phyloP scores from a whole-genome alignment of 768 basidiomycete genomes.

The Macrocybe gigantea region DNA sequence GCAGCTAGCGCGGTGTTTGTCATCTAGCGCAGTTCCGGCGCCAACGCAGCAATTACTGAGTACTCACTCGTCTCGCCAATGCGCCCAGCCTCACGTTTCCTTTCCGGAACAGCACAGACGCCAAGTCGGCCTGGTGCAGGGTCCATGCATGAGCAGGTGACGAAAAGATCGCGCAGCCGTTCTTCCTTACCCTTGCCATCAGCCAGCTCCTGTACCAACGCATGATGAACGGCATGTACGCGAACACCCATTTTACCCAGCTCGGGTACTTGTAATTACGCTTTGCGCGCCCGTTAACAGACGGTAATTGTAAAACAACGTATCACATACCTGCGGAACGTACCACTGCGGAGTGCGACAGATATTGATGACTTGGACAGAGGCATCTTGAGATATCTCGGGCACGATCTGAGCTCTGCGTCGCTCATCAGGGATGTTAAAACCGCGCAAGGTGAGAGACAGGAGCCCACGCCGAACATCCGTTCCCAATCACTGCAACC shows the following conservation, averaged over 20 bases:
- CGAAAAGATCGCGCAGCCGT: neutral
- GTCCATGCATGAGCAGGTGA: neutral
- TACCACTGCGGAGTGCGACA: constrained; percentile 58
- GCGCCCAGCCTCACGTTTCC: constrained; percentile 25
- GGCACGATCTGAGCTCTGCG: constrained; percentile 58
- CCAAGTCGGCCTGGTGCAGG: constrained; percentile 28
- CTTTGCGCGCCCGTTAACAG: constrained; percentile 15
- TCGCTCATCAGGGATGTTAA: neutral
- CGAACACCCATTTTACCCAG: constrained; percentile 48
- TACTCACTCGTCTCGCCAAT: constrained; percentile 25
- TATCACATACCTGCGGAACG: constrained; percentile 37
- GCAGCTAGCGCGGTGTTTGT: constrained; percentile 17
- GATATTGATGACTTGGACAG: constrained; percentile 50
- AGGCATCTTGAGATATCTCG: constrained; percentile 41
- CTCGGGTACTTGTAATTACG: constrained; percentile 33
- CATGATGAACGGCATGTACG: constrained; percentile 44
- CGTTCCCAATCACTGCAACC: constrained; percentile 60
- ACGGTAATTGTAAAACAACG: neutral
- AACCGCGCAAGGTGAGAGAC: too few relatives aligned
- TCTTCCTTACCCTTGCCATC: constrained; percentile 36
- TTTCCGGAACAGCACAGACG: constrained; percentile 34
- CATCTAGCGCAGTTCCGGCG: neutral
- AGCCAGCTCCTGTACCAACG: constrained; percentile 40
- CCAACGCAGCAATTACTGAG: neutral
- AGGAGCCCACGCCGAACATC: constrained; percentile 46